phyloP scores from a whole-genome alignment of 2,329 filamentous ascomycete genomes.

The Hypoxylon rubiginosum region DNA sequence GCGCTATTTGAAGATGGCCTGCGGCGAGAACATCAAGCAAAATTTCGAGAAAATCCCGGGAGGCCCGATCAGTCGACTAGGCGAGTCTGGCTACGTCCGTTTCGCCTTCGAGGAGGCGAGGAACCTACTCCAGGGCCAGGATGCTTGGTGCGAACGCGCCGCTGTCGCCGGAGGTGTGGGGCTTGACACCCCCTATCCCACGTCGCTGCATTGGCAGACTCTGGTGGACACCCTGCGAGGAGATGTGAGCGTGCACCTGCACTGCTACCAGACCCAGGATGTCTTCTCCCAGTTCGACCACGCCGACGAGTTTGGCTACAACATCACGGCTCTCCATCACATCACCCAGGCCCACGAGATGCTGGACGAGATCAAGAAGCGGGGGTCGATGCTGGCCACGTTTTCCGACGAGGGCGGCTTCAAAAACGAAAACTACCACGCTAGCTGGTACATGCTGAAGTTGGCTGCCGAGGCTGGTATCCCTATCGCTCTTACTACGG shows the following conservation, averaged over 20 bases:
- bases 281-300: conserved; percentile 59
- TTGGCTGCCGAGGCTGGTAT: conserved; percentile 9
- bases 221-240: conserved; percentile 54
- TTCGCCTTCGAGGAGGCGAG: conserved; percentile 52
- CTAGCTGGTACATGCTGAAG: conserved; percentile 17
- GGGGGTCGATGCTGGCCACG: conserved; percentile 5
- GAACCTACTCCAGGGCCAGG: conserved; percentile 55
- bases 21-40: conserved; percentile 60
- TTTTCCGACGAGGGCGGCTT: conserved; percentile 13
- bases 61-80: conserved; percentile 57
- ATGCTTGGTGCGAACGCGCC: conserved; percentile 42
- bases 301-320: conserved; percentile 59
- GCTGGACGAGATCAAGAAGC: conserved; percentile 14
- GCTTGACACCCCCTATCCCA: conserved; percentile 7
- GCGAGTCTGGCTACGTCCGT: conserved; percentile 49
- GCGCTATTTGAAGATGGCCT: conserved; percentile 62
- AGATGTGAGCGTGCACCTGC: conserved; percentile 58
- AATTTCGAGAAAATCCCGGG: conserved; percentile 57
- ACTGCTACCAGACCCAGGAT: conserved; percentile 61
- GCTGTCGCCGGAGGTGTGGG: conserved; percentile 6
- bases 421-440: conserved; percentile 17
- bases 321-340: conserved; percentile 58
- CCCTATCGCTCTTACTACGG: conserved; percentile 12
- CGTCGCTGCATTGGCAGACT: conserved; percentile 14
- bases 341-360: conserved; percentile 10